Evolutionary conservation across 805 yeast species (phyloP).

Genomic region (Teunomyces panamensis): DNA sequence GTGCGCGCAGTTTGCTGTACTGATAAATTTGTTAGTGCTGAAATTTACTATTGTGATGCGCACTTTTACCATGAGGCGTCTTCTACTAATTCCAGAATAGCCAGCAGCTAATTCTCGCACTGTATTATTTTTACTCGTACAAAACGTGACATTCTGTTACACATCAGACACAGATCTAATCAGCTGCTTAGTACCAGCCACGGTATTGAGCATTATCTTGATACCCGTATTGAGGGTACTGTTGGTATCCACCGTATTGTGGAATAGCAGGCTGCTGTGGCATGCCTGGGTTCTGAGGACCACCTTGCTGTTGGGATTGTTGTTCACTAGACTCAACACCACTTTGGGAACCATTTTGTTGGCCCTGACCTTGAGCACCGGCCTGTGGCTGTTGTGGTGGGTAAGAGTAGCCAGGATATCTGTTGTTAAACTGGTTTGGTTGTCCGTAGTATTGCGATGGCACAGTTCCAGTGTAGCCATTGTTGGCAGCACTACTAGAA

Average conservation of each 20-base stretch:
- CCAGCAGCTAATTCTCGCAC: too few relatives aligned
- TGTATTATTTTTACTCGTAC: neutral
- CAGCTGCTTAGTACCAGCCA: slow-evolving; percentile 38
- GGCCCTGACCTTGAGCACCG: slow-evolving; percentile 11
- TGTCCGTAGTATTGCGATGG: slow-evolving; percentile 28
- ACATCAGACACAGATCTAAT: slow-evolving; percentile 8
- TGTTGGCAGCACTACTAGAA: slow-evolving; percentile 7
- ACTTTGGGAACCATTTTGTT: slow-evolving; percentile 15
- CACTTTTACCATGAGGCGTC: slow-evolving; percentile 6
- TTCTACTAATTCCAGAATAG: neutral
- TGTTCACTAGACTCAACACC: slow-evolving; percentile 11
- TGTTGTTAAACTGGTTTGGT: slow-evolving; percentile 26
- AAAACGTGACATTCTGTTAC: slow-evolving; percentile 4
- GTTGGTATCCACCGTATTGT: slow-evolving; percentile 46
- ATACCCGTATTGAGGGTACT: slow-evolving; percentile 47
- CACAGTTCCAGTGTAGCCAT: slow-evolving; percentile 11
- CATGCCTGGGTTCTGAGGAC: slow-evolving; percentile 21
- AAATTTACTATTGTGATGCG: slow-evolving; percentile 7
- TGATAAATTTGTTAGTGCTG: slow-evolving; percentile 13
- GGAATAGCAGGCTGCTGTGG: slow-evolving; percentile 40
- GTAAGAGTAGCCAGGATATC: slow-evolving; percentile 30
- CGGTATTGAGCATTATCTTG: slow-evolving; percentile 43
- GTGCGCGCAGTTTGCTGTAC: slow-evolving; percentile 11
- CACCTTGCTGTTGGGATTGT: slow-evolving; percentile 21
- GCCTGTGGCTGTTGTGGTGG: slow-evolving; percentile 26